phyloP scores from a whole-genome alignment of 148 eudicot genomes.

The Rhododendron molle region DNA sequence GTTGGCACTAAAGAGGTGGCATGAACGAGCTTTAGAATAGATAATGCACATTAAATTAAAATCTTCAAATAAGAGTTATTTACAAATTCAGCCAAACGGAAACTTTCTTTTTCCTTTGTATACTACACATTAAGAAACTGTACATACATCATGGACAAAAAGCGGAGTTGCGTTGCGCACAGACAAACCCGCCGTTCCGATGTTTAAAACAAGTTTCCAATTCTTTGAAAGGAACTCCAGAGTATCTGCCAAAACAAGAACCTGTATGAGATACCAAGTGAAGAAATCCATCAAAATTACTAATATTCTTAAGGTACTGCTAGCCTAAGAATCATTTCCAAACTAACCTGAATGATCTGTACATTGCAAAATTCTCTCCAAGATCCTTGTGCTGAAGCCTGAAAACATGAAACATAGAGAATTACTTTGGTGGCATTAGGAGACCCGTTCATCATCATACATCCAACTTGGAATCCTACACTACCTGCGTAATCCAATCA shows the following conservation, averaged over 20 bases:
- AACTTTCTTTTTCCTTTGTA: not conserved
- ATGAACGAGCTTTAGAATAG: not conserved
- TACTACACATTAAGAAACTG: not conserved
- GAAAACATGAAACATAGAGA: not conserved
- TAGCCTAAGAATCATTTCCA: not conserved
- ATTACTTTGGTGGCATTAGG: not conserved
- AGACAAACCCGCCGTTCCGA: not conserved
- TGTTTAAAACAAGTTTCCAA: not conserved
- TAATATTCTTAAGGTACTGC: not conserved
- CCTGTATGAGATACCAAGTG: not conserved
- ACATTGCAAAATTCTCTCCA: not conserved
- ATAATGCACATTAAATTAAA: not conserved
- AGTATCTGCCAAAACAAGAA: conserved; percentile 6
- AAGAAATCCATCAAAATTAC: too few species aligned
- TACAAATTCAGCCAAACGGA: not conserved
- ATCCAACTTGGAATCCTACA: not conserved
- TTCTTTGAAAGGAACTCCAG: not conserved
- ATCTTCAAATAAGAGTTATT: not conserved
- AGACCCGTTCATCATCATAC: not conserved
- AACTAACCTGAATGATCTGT: conserved; percentile 15
- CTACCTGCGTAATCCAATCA: not conserved
- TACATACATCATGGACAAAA: conserved; percentile 4
- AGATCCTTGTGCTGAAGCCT: not conserved
- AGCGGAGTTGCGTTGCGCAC: not conserved
- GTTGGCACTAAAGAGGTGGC: not conserved